Evolutionary conservation across 2,329 filamentous ascomycete genomes (phyloP), one percentile per base, ranked within the genome.

Genomic region (Coniella lustricola): DNA sequence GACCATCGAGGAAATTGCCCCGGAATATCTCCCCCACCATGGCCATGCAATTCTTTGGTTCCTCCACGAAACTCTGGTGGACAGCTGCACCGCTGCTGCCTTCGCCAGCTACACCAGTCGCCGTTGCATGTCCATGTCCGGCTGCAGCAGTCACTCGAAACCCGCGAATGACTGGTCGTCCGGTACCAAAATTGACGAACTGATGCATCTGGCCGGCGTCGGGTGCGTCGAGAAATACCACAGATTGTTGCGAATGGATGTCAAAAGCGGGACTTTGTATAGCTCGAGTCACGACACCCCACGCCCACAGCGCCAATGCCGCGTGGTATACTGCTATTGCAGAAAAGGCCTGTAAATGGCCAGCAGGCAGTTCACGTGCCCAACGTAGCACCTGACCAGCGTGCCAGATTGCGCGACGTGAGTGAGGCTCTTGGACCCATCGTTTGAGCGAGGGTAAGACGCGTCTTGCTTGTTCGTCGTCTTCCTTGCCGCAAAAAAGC

Each of bases 271-370:
- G 48, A 16, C 34, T 39, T 17, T 46, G 35, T 22, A 47, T 61
- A 13, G 75, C 71, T 53, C 67, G 64, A 17, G 67, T 71, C 5
- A 82, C 70, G 0, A 87, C 76, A 1, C 82, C 81, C 55, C 84
- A 86, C 0, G 77, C 76, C 85, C 85, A 89, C 35, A 88, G 67
- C 0, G 79, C 77, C 4, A 89, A 67, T 12, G 76, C 74, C 3
- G 81, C 82, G 59, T 87, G 84, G 59, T 87, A 85, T 0, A 87
- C 74, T 0, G 77, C 80, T 7, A 87, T 77, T 0, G 83, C 82
- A 53, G 80, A 77, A 60, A 87, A 87, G 53, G 84, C 80, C 37
- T 79, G 76, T 3, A 87, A 62, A 10, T 75, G 69, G 0, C 73
- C 71, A 2, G 67, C 61, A 0, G 78, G 73, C 41, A 82, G 75